phyloP scores from a whole-genome alignment of 805 yeast species.

The Blastobotrys mokoenaii region DNA sequence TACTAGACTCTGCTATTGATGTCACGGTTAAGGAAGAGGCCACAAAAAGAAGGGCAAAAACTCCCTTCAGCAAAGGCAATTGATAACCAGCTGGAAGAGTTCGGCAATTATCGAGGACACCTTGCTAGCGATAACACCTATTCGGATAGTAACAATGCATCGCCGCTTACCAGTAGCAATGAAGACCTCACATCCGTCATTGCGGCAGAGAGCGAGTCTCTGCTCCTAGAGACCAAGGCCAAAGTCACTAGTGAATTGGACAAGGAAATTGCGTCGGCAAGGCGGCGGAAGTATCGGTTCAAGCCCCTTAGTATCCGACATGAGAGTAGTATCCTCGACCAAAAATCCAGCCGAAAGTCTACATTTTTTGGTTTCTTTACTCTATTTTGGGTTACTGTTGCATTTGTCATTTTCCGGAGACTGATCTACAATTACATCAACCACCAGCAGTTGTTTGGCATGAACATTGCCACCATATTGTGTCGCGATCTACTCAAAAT shows the following conservation, averaged over 20 bases:
- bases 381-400: conserved; percentile 33
- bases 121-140: conserved; percentile 11
- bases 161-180: neutral
- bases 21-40: too few species aligned
- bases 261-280: neutral
- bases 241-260: neutral
- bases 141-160: conserved; percentile 4
- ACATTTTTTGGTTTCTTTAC: conserved; percentile 73
- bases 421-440: conserved; percentile 44
- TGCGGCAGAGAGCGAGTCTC: neutral
- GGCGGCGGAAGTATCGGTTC: conserved; percentile 13
- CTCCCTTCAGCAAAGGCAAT: neutral
- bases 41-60: too few species aligned
- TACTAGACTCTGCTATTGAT: too few species aligned
- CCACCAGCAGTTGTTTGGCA: conserved; percentile 38
- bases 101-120: conserved; percentile 9
- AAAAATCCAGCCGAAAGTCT: conserved; percentile 22
- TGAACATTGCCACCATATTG: conserved; percentile 52
- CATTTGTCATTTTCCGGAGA: conserved; percentile 31
- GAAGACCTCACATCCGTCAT: neutral
- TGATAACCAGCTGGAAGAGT: conserved; percentile 1
- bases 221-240: neutral
- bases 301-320: conserved; percentile 16
- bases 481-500: conserved; percentile 54
- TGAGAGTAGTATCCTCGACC: conserved; percentile 23